A percentile compares a stretch with the other conserved stretches of the same genome.
Evolutionary conservation across 2,329 filamentous ascomycete genomes (phyloP).

Genomic region (Rasamsonia emersonii): DNA sequence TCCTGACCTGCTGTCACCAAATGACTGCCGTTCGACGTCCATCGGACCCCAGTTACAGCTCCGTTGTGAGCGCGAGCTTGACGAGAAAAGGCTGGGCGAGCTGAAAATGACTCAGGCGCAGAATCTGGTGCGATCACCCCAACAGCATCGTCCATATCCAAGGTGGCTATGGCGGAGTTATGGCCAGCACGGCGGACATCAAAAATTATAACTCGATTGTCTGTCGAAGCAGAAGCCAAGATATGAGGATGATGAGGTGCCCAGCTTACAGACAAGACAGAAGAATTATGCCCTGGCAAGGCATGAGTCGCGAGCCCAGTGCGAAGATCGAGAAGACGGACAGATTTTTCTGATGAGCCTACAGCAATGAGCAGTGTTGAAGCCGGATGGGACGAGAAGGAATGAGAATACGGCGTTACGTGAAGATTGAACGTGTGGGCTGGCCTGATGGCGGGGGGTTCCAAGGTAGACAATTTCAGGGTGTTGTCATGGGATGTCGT

Average conservation of each 20-base stretch:
- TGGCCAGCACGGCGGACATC: constrained; percentile 65
- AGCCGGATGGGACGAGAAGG: constrained; percentile 58
- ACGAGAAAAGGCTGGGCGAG: constrained; percentile 36
- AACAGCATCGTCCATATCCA: constrained; percentile 76
- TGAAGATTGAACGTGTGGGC: constrained; percentile 39
- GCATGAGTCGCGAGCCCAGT: constrained; percentile 69
- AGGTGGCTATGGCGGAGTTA: constrained; percentile 62
- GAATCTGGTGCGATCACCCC: constrained; percentile 46
- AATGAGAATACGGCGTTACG: constrained; percentile 52
- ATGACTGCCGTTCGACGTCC: constrained; percentile 70
- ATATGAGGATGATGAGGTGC: constrained; percentile 71
- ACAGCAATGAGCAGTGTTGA: constrained; percentile 73
- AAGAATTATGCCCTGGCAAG: constrained; percentile 58
- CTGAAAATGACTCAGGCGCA: constrained; percentile 18
- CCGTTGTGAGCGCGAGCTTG: constrained; percentile 61
- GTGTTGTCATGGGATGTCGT: constrained; percentile 39
- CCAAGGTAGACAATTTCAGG: constrained; percentile 35
- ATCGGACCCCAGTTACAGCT: constrained; percentile 74
- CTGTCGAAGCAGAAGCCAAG: constrained; percentile 73
- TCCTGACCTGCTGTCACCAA: constrained; percentile 79
- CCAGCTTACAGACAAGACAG: constrained; percentile 66
- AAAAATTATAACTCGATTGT: constrained; percentile 78
- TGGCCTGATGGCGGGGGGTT: constrained; percentile 30
- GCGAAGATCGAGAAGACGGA: constrained; percentile 77
- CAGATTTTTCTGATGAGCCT: constrained; percentile 74